A percentile compares a stretch with the other conserved stretches of the same genome.
Evolutionary conservation across 2,329 filamentous ascomycete species (phyloP).

Genomic region (Aspergillus nomiae): DNA sequence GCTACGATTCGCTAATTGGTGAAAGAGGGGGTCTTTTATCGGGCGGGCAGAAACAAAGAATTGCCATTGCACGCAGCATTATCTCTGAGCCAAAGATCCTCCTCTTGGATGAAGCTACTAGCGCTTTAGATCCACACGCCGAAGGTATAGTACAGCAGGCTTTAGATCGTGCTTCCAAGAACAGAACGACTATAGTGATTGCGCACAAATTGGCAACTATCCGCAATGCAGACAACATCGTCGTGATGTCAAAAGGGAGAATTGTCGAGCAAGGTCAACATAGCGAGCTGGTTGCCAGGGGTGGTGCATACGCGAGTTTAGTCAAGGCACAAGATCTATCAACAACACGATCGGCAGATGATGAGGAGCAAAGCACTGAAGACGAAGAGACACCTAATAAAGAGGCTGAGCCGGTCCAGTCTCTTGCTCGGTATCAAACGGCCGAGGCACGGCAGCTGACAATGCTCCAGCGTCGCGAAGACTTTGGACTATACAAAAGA

Average conservation of each 20-base stretch:
- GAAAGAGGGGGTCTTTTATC: constrained; percentile 79
- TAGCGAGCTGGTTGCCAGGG: constrained; percentile 34
- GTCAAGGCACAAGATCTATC: constrained; percentile 51
- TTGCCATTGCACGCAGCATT: constrained; percentile 79
- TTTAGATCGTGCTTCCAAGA: constrained; percentile 70
- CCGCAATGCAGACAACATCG: constrained; percentile 46
- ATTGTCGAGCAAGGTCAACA: constrained; percentile 50
- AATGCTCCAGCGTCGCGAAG: background rate
- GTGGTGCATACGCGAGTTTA: constrained; percentile 42
- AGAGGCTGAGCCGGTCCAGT: background rate
- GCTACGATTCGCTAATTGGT: constrained; percentile 81
- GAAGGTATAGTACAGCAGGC: constrained; percentile 85
- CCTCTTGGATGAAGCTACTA: constrained; percentile 87
- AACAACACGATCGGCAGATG: background rate
- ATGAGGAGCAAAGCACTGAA: background rate
- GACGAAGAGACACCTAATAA: background rate
- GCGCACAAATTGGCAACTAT: constrained; percentile 49
- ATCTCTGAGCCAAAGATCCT: constrained; percentile 80
- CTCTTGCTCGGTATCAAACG: background rate
- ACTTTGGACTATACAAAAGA: background rate
- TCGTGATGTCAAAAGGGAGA: constrained; percentile 43
- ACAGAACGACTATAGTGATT: constrained; percentile 37
- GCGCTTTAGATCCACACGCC: constrained; percentile 80
- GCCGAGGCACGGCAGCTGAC: background rate
- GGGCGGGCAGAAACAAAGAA: constrained; percentile 87